These are phyloP conservation scores for Xylaria sp. DNA, from an alignment of 2,329 filamentous ascomycete genomes.

Conservation along the genomic window DNA sequence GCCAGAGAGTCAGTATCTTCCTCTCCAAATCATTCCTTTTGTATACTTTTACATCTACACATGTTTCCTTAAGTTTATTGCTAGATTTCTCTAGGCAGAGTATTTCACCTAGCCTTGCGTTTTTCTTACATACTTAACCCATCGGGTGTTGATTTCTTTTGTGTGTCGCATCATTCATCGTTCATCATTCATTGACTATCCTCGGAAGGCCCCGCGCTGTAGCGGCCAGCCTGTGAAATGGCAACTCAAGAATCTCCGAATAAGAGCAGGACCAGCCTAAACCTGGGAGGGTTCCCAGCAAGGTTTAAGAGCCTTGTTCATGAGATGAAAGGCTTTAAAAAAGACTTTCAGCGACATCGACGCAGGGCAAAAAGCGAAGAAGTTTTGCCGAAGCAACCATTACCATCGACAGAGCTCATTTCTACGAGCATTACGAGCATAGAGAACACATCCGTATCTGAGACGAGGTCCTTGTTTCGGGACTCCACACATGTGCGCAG, in stretches of 20 bases:
- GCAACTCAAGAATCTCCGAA: conserved; percentile 33
- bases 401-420: conserved; percentile 22
- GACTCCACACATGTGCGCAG: conserved; percentile 39
- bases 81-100: not conserved
- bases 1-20: too few relatives aligned
- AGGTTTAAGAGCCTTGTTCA: conserved; percentile 45
- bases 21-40: conserved; percentile 1
- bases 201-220: conserved; percentile 20
- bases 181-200: conserved; percentile 11
- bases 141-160: conserved; percentile 5
- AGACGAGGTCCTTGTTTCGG: conserved; percentile 34
- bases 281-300: conserved; percentile 39
- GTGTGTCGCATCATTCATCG: too few relatives aligned
- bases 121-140: not conserved
- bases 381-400: conserved; percentile 19
- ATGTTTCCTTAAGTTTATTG: not conserved
- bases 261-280: conserved; percentile 36
- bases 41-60: conserved; percentile 1
- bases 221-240: conserved; percentile 25
- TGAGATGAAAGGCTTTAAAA: conserved; percentile 44
- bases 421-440: conserved; percentile 5
- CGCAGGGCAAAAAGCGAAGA: conserved; percentile 38
- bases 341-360: conserved; percentile 34
- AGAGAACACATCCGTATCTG: conserved; percentile 15
- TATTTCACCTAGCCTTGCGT: not conserved